Evolutionary conservation across 108 stramenopile genomes (phyloP), one percentile per base, ranked within the genome.

Genomic region (Cyclotella sp.): DNA sequence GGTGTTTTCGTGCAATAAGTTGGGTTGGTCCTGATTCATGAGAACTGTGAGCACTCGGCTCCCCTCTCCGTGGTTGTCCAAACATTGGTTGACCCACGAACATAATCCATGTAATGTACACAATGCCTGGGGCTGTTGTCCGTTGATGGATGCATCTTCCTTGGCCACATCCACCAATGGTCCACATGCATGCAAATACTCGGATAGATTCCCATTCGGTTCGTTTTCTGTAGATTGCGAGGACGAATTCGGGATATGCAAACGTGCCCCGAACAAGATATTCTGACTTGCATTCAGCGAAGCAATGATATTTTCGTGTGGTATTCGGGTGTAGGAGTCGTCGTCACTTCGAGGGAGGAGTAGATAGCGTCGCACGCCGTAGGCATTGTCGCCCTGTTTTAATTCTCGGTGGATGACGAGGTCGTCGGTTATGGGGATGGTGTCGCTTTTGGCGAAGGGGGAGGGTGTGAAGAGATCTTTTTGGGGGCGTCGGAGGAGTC

Each of bases 81-180:
- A 65, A 41, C 82, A 83, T 16, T 54, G 29, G n/a, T 28, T 70
- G 1, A 93, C 90, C 90, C 90, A 95, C 0, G 72, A 63, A 47
- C 78, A 89, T 5, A 95, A 77, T 28, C 94, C 94, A 34, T 82
- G 60, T 49, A 95, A 77, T 14, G 88, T 68, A 3, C 89, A 87
- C 47, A 93, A 63, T 9, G 91, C 91, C 58, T 93, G 91, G 9
- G 87, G 85, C 68, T 95, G 94, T 54, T 93, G 90, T 52, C 90
- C 94, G 42, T 93, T 74, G 34, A 74, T 77, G 11, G 76, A 76
- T 12, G 91, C 86, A 82, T 95, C 91, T 43, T 82, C 68, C 21
- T 90, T 58, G 16, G 90, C 90, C 9, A 73, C 57, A 47, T 87
- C 70, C 9, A 95, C 34, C 26, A 95, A 45, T 51, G 92, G 85